These are phyloP conservation scores for Amphichorda felina DNA, from an alignment of 2,329 filamentous ascomycete genomes.

Conservation along the genomic window DNA sequence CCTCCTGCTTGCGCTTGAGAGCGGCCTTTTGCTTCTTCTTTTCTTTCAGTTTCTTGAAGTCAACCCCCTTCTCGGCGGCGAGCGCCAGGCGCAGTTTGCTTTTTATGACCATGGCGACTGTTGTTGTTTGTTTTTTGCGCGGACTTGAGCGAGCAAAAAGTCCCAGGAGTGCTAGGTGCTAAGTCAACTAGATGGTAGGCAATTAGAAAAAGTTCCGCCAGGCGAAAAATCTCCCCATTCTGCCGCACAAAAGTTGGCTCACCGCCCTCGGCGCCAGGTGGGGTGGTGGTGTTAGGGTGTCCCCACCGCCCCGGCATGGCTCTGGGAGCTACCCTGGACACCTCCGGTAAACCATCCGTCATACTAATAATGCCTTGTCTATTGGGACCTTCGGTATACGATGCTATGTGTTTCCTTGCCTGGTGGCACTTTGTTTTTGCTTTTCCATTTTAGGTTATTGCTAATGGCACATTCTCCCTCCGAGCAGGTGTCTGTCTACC, in stretches of 20 bases:
- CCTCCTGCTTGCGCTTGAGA: no score
- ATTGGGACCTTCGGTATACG: no score
- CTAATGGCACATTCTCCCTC: no score
- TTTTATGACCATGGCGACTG: slow-evolving; percentile 25
- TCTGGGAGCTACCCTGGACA: neutral
- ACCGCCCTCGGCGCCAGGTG: slow-evolving; percentile 1
- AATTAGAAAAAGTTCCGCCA: slow-evolving; percentile 1
- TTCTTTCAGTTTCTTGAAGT: slow-evolving; percentile 39
- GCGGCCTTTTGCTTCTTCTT: slow-evolving; percentile 33
- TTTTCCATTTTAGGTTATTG: no score
- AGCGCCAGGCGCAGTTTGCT: slow-evolving; percentile 42
- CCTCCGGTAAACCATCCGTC: no score
- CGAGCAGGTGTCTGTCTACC: no score
- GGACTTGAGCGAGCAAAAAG: no score
- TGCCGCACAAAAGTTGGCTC: slow-evolving; percentile 1
- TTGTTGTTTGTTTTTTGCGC: neutral
- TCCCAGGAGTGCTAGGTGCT: no score
- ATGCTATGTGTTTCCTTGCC: no score
- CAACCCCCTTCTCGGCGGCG: slow-evolving; percentile 39
- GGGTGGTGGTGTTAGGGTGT: neutral
- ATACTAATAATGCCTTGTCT: no score
- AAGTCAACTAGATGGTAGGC: neutral
- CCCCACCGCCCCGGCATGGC: no score
- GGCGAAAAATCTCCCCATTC: slow-evolving; percentile 1
- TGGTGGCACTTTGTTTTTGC: no score